These are phyloP conservation scores for Agaricus bisporus DNA, from an alignment of 768 basidiomycete genomes.

Conservation along the genomic window DNA sequence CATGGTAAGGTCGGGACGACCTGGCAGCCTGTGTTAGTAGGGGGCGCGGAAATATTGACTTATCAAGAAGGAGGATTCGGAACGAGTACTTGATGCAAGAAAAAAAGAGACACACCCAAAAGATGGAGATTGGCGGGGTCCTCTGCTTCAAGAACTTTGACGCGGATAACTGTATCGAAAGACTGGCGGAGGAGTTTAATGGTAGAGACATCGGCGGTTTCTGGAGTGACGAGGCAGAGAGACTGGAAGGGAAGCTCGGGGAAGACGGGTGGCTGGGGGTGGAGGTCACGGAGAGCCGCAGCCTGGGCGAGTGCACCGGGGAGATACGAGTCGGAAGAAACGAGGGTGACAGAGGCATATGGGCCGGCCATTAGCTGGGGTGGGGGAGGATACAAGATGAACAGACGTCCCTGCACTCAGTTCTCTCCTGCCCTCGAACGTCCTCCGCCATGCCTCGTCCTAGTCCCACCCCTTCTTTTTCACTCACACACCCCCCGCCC, in stretches of 20 bases:
- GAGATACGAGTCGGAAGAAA: constrained; percentile 90
- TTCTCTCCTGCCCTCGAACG: no score
- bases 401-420: no score
- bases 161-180: constrained; percentile 85
- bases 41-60: background rate
- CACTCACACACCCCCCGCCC: constrained; percentile 20
- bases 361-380: constrained; percentile 47
- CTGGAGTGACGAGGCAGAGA: constrained; percentile 91
- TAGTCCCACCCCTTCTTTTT: constrained; percentile 21
- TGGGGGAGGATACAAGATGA: no score
- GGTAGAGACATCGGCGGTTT: constrained; percentile 79
- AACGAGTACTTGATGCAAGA: background rate
- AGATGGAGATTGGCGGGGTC: constrained; percentile 64
- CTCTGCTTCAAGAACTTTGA: constrained; percentile 77
- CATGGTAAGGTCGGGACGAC: constrained; percentile 88
- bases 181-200: constrained; percentile 74
- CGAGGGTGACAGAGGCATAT: constrained; percentile 86
- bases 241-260: constrained; percentile 70
- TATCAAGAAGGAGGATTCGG: background rate
- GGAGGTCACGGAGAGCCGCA: constrained; percentile 78
- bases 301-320: constrained; percentile 87
- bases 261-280: constrained; percentile 49
- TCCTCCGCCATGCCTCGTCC: constrained; percentile 9
- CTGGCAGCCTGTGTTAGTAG: constrained; percentile 32
- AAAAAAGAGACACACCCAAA: constrained; percentile 58